Conservation (phyloP, 768 basidiomycete species). For the Chalciporus sphaerocephalus region DNA sequence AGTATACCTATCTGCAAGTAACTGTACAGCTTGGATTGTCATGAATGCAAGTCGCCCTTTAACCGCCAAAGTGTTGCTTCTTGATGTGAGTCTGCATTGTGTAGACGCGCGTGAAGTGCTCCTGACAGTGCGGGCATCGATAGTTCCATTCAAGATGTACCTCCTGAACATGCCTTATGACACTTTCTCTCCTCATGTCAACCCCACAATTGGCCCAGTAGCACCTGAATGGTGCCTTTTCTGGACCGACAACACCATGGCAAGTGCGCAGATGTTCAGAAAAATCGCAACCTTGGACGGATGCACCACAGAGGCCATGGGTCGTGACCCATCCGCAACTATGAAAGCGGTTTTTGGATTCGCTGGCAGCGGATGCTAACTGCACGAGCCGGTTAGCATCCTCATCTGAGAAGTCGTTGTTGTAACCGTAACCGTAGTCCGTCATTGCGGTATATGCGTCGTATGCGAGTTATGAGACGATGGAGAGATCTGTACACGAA, state of each 20-base stretch:
- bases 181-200: conserved; percentile 27
- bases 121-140: conserved; percentile 15
- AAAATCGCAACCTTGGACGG: conserved; percentile 8
- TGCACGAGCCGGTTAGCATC: conserved; percentile 1
- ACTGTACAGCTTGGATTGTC: conserved; percentile 3
- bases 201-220: conserved; percentile 16
- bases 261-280: conserved; percentile 19
- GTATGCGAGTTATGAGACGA: background rate
- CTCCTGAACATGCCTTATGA: conserved; percentile 26
- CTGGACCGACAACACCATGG: conserved; percentile 21
- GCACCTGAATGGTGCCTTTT: conserved; percentile 6
- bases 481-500: conserved; percentile 1
- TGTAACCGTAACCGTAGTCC: background rate
- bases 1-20: background rate
- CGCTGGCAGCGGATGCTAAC: background rate
- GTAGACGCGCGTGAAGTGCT: conserved; percentile 25
- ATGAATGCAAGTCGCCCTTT: background rate
- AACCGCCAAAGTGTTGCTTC: conserved; percentile 8
- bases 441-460: conserved; percentile 4
- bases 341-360: conserved; percentile 8
- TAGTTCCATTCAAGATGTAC: conserved; percentile 19
- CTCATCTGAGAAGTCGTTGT: conserved; percentile 8
- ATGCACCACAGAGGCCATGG: background rate
- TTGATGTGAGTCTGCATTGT: conserved; percentile 15
- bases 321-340: conserved; percentile 15